Base-by-base conservation (phyloP, 2,329 filamentous ascomycete genomes). In the Thermothelomyces thermophilus region DNA sequence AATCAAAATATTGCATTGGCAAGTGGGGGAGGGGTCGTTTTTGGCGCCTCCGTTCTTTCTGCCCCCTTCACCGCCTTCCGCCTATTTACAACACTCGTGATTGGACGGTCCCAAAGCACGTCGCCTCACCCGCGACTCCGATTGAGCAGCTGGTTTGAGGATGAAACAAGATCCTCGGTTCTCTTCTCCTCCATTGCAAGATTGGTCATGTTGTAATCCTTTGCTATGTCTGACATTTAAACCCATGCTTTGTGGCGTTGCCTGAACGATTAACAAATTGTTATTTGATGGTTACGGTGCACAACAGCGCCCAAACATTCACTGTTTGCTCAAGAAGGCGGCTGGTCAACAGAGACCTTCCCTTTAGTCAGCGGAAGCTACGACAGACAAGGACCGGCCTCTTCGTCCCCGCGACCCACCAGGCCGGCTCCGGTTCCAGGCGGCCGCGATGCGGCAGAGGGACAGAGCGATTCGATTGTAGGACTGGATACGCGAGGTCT, bases 11-110 rank as follows among this genome's bases (percentile, higher is more conserved):
- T 37, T 45, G 43, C 30, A 42, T 26, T 33, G 14, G 16, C 13
- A 46, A 50, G 54, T 49, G 54, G 54, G 54, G 54, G 54, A 54
- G 54, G 54, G 54, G 54, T 44, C 46, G 48, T 46, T 36, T 34
- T 53, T 47, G 30, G n/a, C 44, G 41, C 35, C 17, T 26, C 13
- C 34, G 41, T 9, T 28, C 16, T 22, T 50, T 46, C 30, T 48
- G 46, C 45, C 50, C 13, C 6, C 20, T 26, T 55, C 53, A 59
- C 56, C 51, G 50, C 52, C 36, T 54, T 55, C 17, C 30, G 7
- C 17, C 2, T 14, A 10, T 48, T 48, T 24, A 36, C 26, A 41
- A 51, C 31, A 4, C 14, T 26, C n/a, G 16, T 34, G 49, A 41
- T 40, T 48, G 44, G 48, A 13, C 26, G 16, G 35, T 11, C 28